Base-by-base conservation (phyloP, 345 rosid species). In the thale cress (Arabidopsis thaliana) region DNA sequence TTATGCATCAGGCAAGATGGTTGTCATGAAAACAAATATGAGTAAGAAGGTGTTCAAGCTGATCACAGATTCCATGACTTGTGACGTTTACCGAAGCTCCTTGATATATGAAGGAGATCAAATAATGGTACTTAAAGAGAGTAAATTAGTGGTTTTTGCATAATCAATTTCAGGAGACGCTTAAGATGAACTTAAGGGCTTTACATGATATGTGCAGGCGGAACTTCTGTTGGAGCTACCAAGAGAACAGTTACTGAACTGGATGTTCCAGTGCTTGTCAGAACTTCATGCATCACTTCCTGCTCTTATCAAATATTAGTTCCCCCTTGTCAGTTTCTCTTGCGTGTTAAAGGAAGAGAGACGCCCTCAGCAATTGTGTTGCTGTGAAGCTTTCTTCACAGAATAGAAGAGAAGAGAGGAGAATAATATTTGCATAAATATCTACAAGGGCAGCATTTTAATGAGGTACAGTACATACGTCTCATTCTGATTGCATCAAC, bases 221-320 rank as follows among this genome's bases (percentile, higher is more conserved):
- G 96, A 91, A 74, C 96, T 94, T 78, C 89, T 94, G 80, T 78
- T 94, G 78, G 96, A 94, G 87, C 90, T 94, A 50, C 98, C 96
- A 7, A 82, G 82, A 78, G 96, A 92, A 69, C 93, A 94, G 67
- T 83, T 94, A 48, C 90, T 94, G 63, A 90, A 83, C 76, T 94
- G 97, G 97, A 84, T 94, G 59, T 94, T 91, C 79, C 96, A 87
- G 30, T 94, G 97, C 89, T 81, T 94, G 85, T 85, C 89, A 30
- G 98, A 90, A 74, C 90, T 94, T 55, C 85, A 91, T 74, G 84
- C 97, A 67, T 85, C 86, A 53, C 88, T 91, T 51, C 97, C 97
- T 32, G 87, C 89, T 67, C 92, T 91, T 22, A 90, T 91, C 71
- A 87, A 87, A 71, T 94, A 84, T 81, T 94, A 90, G 84, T 40